Base-by-base conservation (phyloP, 108 stramenopile species). In the Skeletonema tropicum region DNA sequence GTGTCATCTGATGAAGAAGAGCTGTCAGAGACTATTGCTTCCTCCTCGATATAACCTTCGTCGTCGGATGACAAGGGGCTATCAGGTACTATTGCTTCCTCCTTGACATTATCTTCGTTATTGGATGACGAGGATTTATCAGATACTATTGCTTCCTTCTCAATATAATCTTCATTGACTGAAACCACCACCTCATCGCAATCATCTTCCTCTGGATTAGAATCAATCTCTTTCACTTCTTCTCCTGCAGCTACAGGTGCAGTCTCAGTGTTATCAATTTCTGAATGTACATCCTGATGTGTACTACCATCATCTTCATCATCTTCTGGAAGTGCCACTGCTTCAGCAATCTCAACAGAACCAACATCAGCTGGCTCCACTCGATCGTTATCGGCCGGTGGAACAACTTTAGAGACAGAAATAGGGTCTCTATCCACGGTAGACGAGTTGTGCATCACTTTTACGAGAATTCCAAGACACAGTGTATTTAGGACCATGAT, bases 381-480 rank as follows among this genome's bases (percentile, higher is more conserved):
- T 45, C 15, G 14, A 45, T 0, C 42, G 42, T 45, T 45, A 45
- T 45, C 42, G 14, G 1, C 15, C 42, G 42, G 15, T 45, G 42
- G 42, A 45, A 45, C 42, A 15, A 45, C 11, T 15, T 45, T 45
- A 0, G 42, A 15, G 3, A n/a, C 42, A 11, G 3, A 45, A 15
- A 45, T 45, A n/a, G 42, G 14, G 14, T 45, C 15, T 45, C n/a
- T 3, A 15, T 45, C 42, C 42, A 15, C 42, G 0, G 5, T 45
- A 15, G 42, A n/a, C 42, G 52, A 23, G 52, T 2, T 55, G 23
- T 55, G 25, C 23, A 55, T 21, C 23, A 70, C 17, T 23, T 65
- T 76, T 10, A 76, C 76, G 11, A 76, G 76, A 32, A 70, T 63
- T 36, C 69, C 39, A 57, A 76, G 76, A 64, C 57, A 64, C 1